Percentiles rank a stretch among this genome's conserved stretches.
Evolutionary conservation across 2,329 filamentous ascomycete species (phyloP).

Genomic region (Lomentospora prolificans): DNA sequence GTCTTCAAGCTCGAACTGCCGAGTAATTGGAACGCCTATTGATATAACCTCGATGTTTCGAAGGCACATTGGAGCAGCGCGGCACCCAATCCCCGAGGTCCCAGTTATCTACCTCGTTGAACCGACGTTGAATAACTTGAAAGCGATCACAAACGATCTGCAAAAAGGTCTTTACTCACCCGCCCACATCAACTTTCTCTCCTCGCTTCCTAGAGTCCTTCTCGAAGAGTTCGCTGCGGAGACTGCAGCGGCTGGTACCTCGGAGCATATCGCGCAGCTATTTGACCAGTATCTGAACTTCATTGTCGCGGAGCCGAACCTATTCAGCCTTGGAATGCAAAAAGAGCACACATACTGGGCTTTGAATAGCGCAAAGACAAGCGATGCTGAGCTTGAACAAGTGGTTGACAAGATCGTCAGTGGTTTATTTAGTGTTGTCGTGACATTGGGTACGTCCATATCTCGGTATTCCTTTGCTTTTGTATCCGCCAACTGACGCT

Average conservation of each 20-base stretch:
- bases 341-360: conserved; percentile 89
- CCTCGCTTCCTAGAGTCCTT: conserved; percentile 78
- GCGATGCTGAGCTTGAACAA: conserved; percentile 78
- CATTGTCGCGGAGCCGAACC: conserved; percentile 86
- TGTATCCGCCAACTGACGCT: conserved; percentile 16
- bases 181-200: conserved; percentile 94
- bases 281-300: conserved; percentile 98
- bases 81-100: conserved; percentile 91
- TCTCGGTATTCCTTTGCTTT: not conserved
- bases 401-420: conserved; percentile 88
- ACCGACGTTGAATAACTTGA: conserved; percentile 70
- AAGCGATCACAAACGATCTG: conserved; percentile 76
- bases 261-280: conserved; percentile 83
- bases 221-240: conserved; percentile 91
- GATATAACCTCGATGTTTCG: conserved; percentile 21
- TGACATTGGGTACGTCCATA: conserved; percentile 72
- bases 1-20: conserved; percentile 13
- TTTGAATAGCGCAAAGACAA: conserved; percentile 87
- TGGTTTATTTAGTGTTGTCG: conserved; percentile 92
- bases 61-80: conserved; percentile 36
- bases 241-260: conserved; percentile 72
- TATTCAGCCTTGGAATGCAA: conserved; percentile 89
- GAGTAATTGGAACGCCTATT: not conserved
- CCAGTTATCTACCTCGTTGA: conserved; percentile 96
- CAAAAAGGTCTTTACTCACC: conserved; percentile 82